Percentiles rank a stretch among this genome's conserved stretches.
Conservation (phyloP, 2,329 filamentous ascomycete species). For the Ceratocystiopsis sp. region DNA sequence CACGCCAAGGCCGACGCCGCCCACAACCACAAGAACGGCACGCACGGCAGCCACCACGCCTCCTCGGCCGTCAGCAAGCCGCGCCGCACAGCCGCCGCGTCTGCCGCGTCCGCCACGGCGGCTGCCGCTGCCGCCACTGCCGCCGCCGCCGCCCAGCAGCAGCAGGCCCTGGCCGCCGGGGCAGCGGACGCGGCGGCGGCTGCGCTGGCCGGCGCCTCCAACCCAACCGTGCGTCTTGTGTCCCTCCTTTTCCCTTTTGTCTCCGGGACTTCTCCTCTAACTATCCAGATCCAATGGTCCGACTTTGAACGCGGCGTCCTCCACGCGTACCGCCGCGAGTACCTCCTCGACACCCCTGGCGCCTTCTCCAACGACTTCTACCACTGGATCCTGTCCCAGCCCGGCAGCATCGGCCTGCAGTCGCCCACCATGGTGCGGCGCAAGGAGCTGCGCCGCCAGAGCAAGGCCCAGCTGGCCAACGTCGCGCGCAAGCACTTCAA, state of each 20-base stretch:
- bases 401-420: slow-evolving; percentile 48
- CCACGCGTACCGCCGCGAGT: slow-evolving; percentile 58
- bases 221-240: slow-evolving; percentile 1
- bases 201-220: background rate
- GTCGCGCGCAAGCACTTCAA: slow-evolving; percentile 74
- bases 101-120: slow-evolving; percentile 20
- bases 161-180: background rate
- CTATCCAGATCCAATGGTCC: slow-evolving; percentile 42
- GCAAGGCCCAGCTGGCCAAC: slow-evolving; percentile 54
- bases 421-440: slow-evolving; percentile 61
- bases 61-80: slow-evolving; percentile 30
- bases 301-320: slow-evolving; percentile 50
- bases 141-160: slow-evolving; percentile 4
- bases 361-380: slow-evolving; percentile 50
- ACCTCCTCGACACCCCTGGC: slow-evolving; percentile 53
- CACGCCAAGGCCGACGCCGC: slow-evolving; percentile 25
- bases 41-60: slow-evolving; percentile 16
- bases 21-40: slow-evolving; percentile 24
- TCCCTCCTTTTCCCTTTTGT: background rate
- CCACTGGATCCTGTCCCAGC: slow-evolving; percentile 41
- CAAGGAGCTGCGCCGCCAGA: slow-evolving; percentile 46
- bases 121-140: slow-evolving; percentile 9
- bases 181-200: background rate
- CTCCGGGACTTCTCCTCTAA: background rate
- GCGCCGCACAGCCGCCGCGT: slow-evolving; percentile 33